These are phyloP conservation scores for Mucor ambiguus DNA, from an alignment of 371 early-diverging fungal species.

Conservation along the genomic window DNA sequence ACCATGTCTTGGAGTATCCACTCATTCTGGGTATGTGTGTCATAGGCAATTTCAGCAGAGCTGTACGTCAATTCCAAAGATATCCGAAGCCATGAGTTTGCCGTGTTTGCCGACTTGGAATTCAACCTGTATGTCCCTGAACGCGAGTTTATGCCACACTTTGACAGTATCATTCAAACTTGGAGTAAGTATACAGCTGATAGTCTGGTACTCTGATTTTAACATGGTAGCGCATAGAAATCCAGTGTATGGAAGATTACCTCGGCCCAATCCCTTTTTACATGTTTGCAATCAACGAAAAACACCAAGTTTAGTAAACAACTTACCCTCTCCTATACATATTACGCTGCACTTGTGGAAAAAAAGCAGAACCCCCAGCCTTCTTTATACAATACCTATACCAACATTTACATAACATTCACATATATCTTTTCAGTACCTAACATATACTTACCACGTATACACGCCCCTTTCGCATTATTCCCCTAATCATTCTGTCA, in stretches of 20 bases:
- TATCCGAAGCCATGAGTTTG: conserved; percentile 79
- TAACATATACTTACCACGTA: neutral
- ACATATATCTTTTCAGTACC: neutral
- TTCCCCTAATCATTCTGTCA: neutral
- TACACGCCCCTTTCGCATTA: neutral
- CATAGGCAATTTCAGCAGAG: conserved; percentile 38
- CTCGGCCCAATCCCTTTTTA: conserved; percentile 8
- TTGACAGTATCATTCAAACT: conserved; percentile 65
- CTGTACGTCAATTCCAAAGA: conserved; percentile 78
- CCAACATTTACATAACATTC: neutral
- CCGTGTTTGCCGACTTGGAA: conserved; percentile 81
- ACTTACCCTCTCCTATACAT: neutral
- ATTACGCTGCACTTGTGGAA: neutral
- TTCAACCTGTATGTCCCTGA: conserved; percentile 81
- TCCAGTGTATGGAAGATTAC: conserved; percentile 11
- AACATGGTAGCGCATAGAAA: neutral
- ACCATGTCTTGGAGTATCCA: neutral
- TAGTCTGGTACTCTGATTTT: neutral
- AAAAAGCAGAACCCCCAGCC: neutral
- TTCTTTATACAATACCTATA: neutral
- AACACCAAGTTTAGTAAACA: neutral
- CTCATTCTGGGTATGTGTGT: no score
- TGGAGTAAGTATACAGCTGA: neutral
- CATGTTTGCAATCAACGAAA: neutral
- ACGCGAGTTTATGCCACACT: conserved; percentile 84